Base-by-base conservation (phyloP, 306 rosid genomes). In the Abrus pulchellus region DNA sequence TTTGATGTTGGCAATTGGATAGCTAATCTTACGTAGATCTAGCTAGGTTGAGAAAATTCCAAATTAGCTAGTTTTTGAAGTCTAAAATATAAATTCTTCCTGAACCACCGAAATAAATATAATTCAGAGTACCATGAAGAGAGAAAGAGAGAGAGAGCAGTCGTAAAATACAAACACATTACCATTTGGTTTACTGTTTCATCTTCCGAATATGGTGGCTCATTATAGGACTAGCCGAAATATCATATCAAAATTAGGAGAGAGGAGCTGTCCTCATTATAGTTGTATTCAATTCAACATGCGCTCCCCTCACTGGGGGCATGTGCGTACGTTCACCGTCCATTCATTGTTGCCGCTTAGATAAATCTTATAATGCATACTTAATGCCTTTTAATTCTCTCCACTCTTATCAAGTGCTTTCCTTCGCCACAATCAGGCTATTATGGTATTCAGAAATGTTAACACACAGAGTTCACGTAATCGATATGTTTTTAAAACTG, bases 221-320 rank as follows among this genome's bases (percentile, higher is more conserved):
- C 40, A 48, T 69, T 5, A 69, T 32, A 69, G 44, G 13, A 5
- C 41, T 47, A 69, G 75, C 75, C 74, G 10, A 70, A 69, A 70
- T 11, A 70, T 49, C 61, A 32, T 13, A 49, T 70, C 44, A 48
- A 13, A 48, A 48, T 38, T 48, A 29, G 75, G 75, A 49, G 45
- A 32, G 75, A 70, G 12, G 75, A 48, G 44, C 44, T 69, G 30
- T 30, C 41, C 75, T 48, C 47, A 69, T 69, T 30, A 48, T 69
- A 70, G 59, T 49, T 49, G 29, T 33, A 32, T 70, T 70, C 4
- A 70, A 48, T 47, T 69, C 30, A 45, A 68, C 6, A 29, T 47
- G 43, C 59, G 9, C 27, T 32, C 47, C 59, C 30, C 74, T 38
- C 32, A 64, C 13, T 63, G 69, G 43, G 12, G 12, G 9, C 13